Evolutionary conservation across 2,329 filamentous ascomycete genomes (phyloP), one percentile per base, ranked within the genome.

Genomic region (Diaporthe sp.): DNA sequence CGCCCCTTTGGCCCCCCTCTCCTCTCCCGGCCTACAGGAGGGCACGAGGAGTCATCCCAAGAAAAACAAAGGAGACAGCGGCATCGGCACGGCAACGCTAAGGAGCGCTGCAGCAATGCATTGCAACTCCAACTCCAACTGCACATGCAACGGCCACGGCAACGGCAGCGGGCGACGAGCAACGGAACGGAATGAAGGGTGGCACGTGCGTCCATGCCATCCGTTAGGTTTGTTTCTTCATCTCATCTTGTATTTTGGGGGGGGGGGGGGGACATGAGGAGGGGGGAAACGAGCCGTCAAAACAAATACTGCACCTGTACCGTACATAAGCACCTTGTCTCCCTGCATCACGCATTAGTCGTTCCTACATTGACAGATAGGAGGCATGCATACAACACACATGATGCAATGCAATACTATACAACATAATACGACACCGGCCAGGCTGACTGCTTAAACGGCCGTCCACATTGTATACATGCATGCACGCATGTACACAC

Each of bases 191-290:
- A 68, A 68, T 68, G 65, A 68, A 10, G 65, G 82, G 82, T 74
- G 84, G 84, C 77, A 83, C 84, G 76, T 87, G 80, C 68, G 86
- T 85, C 79, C 83, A 83, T 78, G 84, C 82, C 84, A 85, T 86
- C 39, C 17, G 22, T 17, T 10, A 31, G 44, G 34, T 25, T 67
- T 67, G 62, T 51, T 37, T 68, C 46, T 22, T 37, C 44, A 25
- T 68, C 65, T 68, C 65, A 68, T 68, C 65, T 68, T 13, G 28
- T 28, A 25, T 39, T 53, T n/a, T 51, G 25, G n/a, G 34, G 3
- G 28, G 31, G 44, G n/a, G n/a, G n/a, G n/a, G n/a, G n/a, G n/a
- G n/a, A n/a, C 44, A 34, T n/a, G 31, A 22, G 55, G 25, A 22
- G 60, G 60, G 39, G 28, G 39, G 39, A 12, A 46, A 44, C 37